A percentile compares a stretch with the other conserved stretches of the same genome.
phyloP scores from a whole-genome alignment of 768 basidiomycete genomes.

The Leccinum boreale region DNA sequence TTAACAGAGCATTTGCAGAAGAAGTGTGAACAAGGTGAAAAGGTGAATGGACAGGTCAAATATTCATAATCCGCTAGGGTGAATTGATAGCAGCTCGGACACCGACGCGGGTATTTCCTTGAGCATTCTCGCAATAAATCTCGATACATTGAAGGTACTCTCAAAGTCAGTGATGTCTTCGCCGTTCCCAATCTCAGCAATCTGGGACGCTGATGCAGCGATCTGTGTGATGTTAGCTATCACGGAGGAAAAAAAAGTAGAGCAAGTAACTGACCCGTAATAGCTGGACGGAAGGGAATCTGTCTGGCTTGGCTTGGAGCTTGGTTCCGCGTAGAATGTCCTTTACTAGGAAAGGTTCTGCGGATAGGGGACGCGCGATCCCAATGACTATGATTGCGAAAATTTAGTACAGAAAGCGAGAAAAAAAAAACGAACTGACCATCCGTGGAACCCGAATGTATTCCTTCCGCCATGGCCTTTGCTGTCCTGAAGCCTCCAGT shows the following conservation, averaged over 20 bases:
- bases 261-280: constrained; percentile 21
- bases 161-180: constrained; percentile 32
- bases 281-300: constrained; percentile 37
- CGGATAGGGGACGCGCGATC: constrained; percentile 28
- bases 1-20: not conserved
- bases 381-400: constrained; percentile 22
- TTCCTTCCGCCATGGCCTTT: constrained; percentile 27
- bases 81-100: constrained; percentile 27
- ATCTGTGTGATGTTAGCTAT: constrained; percentile 16
- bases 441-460: constrained; percentile 23
- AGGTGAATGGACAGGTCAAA: not conserved
- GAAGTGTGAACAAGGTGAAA: not conserved
- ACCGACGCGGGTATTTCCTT: constrained; percentile 31
- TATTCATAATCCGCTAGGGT: not conserved
- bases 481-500: constrained; percentile 32
- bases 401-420: not conserved
- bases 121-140: constrained; percentile 30
- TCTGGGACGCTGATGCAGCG: constrained; percentile 29
- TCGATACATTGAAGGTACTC: constrained; percentile 29
- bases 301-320: constrained; percentile 21
- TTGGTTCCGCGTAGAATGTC: constrained; percentile 28
- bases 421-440: constrained; percentile 14
- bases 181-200: constrained; percentile 34
- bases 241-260: not conserved
- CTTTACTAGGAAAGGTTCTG: constrained; percentile 29